phyloP scores from a whole-genome alignment of 768 basidiomycete species.

The Mycena pura region DNA sequence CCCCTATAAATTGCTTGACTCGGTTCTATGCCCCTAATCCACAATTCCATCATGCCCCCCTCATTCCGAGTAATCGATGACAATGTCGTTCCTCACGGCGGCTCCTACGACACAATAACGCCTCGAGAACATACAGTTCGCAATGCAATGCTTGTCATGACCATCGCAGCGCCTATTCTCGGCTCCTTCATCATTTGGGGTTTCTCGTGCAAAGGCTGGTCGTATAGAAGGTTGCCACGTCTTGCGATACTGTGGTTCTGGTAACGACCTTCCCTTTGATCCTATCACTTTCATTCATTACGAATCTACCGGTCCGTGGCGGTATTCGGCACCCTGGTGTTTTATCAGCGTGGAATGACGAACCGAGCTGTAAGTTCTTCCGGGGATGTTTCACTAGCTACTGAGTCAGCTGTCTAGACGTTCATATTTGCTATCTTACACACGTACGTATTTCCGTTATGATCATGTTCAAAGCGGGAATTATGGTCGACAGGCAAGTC shows the following conservation, averaged over 20 bases:
- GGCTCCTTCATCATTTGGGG: constrained; percentile 17
- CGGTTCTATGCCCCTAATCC: not conserved
- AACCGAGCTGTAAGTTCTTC: constrained; percentile 13
- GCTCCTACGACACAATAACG: constrained; percentile 19
- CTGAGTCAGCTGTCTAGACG: not conserved
- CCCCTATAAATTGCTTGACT: not conserved
- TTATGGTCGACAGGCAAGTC: constrained; percentile 16
- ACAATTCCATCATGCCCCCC: constrained; percentile 11
- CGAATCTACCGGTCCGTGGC: constrained; percentile 13
- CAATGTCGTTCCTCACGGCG: constrained; percentile 15
- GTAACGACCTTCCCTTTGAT: not conserved
- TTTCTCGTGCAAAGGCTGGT: constrained; percentile 15
- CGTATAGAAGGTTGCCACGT: constrained; percentile 11
- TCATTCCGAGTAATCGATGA: constrained; percentile 17
- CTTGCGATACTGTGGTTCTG: constrained; percentile 20
- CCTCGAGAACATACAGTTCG: constrained; percentile 16
- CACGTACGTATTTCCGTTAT: constrained; percentile 4
- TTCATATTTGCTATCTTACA: constrained; percentile 12
- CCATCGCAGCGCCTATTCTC: constrained; percentile 8
- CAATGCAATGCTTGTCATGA: constrained; percentile 19
- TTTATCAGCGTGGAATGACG: constrained; percentile 18
- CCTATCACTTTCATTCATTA: not conserved
- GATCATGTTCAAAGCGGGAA: not conserved
- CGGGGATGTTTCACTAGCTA: not conserved
- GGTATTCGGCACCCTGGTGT: constrained; percentile 17